Percentiles rank a stretch among this genome's conserved stretches.
Conservation (phyloP, 176 grass and related monocot species). For the Dactylis glomerata region DNA sequence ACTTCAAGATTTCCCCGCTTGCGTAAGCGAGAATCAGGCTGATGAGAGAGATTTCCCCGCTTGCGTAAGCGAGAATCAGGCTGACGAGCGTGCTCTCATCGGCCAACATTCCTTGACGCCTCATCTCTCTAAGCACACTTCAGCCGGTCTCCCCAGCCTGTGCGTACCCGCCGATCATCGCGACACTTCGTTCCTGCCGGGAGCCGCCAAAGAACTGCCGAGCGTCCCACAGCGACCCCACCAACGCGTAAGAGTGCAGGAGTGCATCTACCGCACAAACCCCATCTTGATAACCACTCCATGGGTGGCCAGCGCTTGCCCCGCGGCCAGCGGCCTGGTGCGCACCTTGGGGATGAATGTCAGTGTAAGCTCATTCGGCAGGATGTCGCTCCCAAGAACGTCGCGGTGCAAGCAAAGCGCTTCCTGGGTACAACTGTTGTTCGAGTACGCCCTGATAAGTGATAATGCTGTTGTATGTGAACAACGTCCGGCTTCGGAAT, state of each 20-base stretch:
- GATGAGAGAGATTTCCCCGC: too few relatives aligned
- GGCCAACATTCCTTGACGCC: too few relatives aligned
- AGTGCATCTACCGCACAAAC: constrained; percentile 19
- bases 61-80: constrained; percentile 21
- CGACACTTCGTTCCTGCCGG: constrained; percentile 12
- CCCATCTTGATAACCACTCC: constrained; percentile 36
- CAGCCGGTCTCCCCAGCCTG: constrained; percentile 13
- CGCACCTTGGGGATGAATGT: constrained; percentile 37
- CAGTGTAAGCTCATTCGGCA: too few relatives aligned
- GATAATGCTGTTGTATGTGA: constrained; percentile 27
- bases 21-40: too few relatives aligned
- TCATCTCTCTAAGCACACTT: too few relatives aligned
- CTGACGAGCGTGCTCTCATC: constrained; percentile 36
- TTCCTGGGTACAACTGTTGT: neutral
- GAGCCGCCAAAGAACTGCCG: constrained; percentile 32
- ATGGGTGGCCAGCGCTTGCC: too few relatives aligned
- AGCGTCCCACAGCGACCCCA: neutral
- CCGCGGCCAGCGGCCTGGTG: too few relatives aligned
- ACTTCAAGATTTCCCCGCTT: constrained; percentile 29
- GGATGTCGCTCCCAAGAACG: constrained; percentile 1
- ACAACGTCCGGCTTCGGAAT: constrained; percentile 17
- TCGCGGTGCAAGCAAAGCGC: neutral
- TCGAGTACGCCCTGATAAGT: constrained; percentile 31
- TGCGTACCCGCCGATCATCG: constrained; percentile 34
- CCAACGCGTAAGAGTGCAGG: constrained; percentile 4